phyloP scores from a whole-genome alignment of 495 filamentous ascomycete genomes.

The Trichoderma gamsii region DNA sequence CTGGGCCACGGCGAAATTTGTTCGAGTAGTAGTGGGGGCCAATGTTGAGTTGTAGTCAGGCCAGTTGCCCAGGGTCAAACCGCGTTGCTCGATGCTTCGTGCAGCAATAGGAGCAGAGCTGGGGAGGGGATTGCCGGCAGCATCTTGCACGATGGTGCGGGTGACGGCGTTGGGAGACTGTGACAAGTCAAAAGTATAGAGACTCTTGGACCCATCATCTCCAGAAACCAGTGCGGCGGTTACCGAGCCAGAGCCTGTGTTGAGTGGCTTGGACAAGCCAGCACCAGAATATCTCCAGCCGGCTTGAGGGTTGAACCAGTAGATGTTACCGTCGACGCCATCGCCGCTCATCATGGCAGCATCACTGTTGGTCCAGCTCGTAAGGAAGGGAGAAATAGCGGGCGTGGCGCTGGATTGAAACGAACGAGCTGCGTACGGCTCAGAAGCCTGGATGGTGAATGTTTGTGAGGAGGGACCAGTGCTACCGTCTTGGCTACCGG shows the following conservation, averaged over 20 bases:
- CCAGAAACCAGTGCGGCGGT: conserved; percentile 59
- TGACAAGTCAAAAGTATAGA: conserved; percentile 74
- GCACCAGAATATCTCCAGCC: conserved; percentile 60
- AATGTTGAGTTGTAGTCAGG: conserved; percentile 70
- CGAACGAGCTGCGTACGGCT: conserved; percentile 50
- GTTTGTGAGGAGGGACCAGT: conserved; percentile 60
- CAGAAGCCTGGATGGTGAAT: conserved; percentile 59
- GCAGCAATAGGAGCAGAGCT: conserved; percentile 31
- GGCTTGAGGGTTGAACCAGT: conserved; percentile 47
- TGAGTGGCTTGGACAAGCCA: conserved; percentile 51
- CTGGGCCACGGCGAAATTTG: conserved; percentile 39
- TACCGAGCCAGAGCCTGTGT: conserved; percentile 44
- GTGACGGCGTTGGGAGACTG: conserved; percentile 71
- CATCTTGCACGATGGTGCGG: conserved; percentile 50
- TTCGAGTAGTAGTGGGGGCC: conserved; percentile 55
- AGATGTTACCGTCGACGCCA: conserved; percentile 58
- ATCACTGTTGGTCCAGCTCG: conserved; percentile 67
- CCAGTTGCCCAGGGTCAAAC: conserved; percentile 54
- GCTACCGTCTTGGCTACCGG: conserved; percentile 58
- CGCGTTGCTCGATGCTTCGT: conserved; percentile 24
- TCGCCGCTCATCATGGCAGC: conserved; percentile 75
- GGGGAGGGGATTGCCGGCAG: conserved; percentile 39
- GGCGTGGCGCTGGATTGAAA: conserved; percentile 53
- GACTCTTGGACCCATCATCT: conserved; percentile 73
- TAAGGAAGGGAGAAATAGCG: conserved; percentile 59